Percentiles rank a stretch among this genome's conserved stretches.
Evolutionary conservation across 2,329 filamentous ascomycete genomes (phyloP).

Genomic region (Alternaria angustiovoidea): DNA sequence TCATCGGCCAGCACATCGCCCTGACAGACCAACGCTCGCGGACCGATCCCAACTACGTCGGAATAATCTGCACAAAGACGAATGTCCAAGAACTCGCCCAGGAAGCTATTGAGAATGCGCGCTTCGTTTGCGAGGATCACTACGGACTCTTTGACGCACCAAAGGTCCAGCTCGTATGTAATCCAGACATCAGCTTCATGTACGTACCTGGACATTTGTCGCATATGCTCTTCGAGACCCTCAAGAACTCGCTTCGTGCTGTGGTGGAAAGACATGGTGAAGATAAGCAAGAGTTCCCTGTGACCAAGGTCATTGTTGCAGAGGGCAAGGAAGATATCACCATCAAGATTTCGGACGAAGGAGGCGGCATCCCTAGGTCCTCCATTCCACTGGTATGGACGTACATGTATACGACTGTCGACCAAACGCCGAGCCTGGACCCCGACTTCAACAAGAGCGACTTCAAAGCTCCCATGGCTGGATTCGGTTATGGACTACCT

Average conservation of each 20-base stretch:
- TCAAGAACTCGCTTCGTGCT: slow-evolving; percentile 97
- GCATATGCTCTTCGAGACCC: slow-evolving; percentile 98
- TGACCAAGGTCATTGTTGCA: slow-evolving; percentile 96
- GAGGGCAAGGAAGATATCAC: slow-evolving; percentile 99
- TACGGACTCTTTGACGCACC: slow-evolving; percentile 97
- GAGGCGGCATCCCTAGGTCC: slow-evolving; percentile 91
- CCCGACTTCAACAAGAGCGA: slow-evolving; percentile 99
- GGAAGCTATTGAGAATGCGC: slow-evolving; percentile 97
- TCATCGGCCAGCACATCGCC: slow-evolving; percentile 98
- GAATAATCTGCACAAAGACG: slow-evolving; percentile 98
- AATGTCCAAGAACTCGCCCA: slow-evolving; percentile 94
- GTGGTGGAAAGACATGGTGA: slow-evolving; percentile 95
- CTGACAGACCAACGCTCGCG: slow-evolving; percentile 91
- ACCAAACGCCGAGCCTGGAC: slow-evolving; percentile 91
- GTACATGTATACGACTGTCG: slow-evolving; percentile 99
- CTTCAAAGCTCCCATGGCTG: slow-evolving; percentile 99
- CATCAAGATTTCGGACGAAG: slow-evolving; percentile 97
- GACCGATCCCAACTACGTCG: slow-evolving; percentile 91
- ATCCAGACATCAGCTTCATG: slow-evolving; percentile 96
- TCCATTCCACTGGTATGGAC: slow-evolving; percentile 99
- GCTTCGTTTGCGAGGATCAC: slow-evolving; percentile 99
- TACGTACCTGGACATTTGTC: slow-evolving; percentile 98
- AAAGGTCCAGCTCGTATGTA: slow-evolving; percentile 95
- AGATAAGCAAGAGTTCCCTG: slow-evolving; percentile 94
- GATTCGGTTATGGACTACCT: slow-evolving; percentile 96